A percentile compares a stretch with the other conserved stretches of the same genome.
Evolutionary conservation across 208 protist species (phyloP).

Genomic region (Leishmania braziliensis): DNA sequence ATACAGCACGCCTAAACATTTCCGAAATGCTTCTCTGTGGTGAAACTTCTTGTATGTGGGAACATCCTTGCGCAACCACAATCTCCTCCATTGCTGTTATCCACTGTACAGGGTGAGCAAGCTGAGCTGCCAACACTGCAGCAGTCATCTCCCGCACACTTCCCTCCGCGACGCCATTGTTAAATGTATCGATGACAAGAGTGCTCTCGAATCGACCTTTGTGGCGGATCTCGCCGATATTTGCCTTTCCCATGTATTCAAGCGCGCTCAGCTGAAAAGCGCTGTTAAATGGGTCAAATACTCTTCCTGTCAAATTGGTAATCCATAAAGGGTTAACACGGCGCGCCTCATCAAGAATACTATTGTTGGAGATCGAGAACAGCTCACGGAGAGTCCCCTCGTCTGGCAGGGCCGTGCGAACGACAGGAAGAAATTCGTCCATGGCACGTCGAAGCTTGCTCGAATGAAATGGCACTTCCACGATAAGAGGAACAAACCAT

Average conservation of each 20-base stretch:
- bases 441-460: conserved; percentile 59
- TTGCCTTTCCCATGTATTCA: conserved; percentile 56
- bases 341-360: neutral
- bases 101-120: conserved; percentile 86
- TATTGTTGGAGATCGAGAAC: conserved; percentile 36
- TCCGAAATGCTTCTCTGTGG: conserved; percentile 64
- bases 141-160: conserved; percentile 78
- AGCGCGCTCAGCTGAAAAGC: conserved; percentile 51
- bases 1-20: conserved; percentile 71
- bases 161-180: conserved; percentile 32
- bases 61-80: conserved; percentile 41
- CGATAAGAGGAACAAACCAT: conserved; percentile 85
- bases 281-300: conserved; percentile 62
- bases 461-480: conserved; percentile 87
- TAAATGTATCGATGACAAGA: conserved; percentile 49
- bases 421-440: conserved; percentile 77
- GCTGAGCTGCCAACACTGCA: conserved; percentile 71
- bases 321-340: conserved; percentile 57
- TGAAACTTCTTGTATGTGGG: conserved; percentile 62
- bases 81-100: conserved; percentile 77
- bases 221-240: conserved; percentile 83
- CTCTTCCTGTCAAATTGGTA: conserved; percentile 80
- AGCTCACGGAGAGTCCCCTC: conserved; percentile 58
- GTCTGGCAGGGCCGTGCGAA: conserved; percentile 67
- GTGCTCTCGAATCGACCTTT: conserved; percentile 66